A percentile compares a stretch with the other conserved stretches of the same genome.
phyloP scores from a whole-genome alignment of 2,329 filamentous ascomycete species.

The Aspergillus ruber region DNA sequence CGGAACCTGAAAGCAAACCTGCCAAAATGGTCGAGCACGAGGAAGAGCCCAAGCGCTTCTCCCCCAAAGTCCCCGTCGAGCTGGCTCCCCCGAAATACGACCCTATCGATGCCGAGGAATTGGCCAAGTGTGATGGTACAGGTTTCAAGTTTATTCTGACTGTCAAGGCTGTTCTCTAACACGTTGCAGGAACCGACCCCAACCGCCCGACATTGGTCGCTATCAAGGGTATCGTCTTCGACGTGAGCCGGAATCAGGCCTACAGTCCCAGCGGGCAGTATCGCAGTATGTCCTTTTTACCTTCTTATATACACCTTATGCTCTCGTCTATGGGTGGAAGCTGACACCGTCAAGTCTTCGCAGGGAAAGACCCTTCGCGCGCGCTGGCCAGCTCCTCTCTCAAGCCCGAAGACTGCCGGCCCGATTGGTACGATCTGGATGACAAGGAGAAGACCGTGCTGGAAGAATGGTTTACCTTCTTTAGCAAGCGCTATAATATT shows the following conservation, averaged over 20 bases:
- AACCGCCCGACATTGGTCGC: constrained; percentile 53
- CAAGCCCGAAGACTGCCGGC: constrained; percentile 71
- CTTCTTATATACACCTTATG: background rate
- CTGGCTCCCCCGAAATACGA: constrained; percentile 84
- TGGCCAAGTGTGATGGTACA: constrained; percentile 78
- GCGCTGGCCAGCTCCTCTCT: constrained; percentile 81
- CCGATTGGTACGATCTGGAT: constrained; percentile 75
- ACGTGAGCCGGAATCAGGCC: constrained; percentile 82
- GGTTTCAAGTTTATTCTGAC: constrained; percentile 4
- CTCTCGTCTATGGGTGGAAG: constrained; percentile 3
- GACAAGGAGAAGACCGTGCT: constrained; percentile 81
- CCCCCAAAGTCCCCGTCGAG: constrained; percentile 39
- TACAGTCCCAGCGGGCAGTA: constrained; percentile 81
- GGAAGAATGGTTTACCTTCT: constrained; percentile 92
- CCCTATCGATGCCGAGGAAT: constrained; percentile 70
- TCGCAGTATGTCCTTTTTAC: constrained; percentile 55
- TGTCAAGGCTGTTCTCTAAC: background rate
- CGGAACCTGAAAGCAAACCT: no score
- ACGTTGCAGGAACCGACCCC: constrained; percentile 30
- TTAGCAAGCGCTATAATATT: constrained; percentile 93
- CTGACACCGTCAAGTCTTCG: constrained; percentile 62
- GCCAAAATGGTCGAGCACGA: constrained; percentile 25
- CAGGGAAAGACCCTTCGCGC: constrained; percentile 90
- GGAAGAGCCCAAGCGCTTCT: constrained; percentile 30
- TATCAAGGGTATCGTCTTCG: constrained; percentile 85